Percentiles rank a stretch among this genome's conserved stretches.
Conservation (phyloP, 176 grass and related monocot genomes). For the Aegilops sharonensis region DNA sequence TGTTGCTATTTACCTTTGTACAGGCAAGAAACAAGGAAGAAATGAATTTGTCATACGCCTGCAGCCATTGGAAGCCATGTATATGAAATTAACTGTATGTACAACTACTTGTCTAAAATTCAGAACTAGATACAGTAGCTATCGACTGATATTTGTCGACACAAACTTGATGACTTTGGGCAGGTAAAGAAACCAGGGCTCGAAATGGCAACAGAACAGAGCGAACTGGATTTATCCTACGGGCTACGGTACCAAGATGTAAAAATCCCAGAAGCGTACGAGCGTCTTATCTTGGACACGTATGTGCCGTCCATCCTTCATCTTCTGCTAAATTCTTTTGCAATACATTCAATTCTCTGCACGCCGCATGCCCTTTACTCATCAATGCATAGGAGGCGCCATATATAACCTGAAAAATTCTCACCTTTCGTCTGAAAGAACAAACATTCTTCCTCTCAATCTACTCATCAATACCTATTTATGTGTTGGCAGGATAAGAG, state of each 20-base stretch:
- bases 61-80: constrained; percentile 96
- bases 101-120: neutral
- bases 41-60: constrained; percentile 96
- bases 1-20: constrained; percentile 21
- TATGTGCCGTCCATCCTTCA: constrained; percentile 30
- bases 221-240: constrained; percentile 95
- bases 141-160: neutral
- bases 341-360: neutral
- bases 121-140: neutral
- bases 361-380: neutral
- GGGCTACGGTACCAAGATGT: constrained; percentile 79
- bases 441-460: neutral
- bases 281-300: constrained; percentile 97
- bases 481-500: constrained; percentile 73
- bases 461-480: neutral
- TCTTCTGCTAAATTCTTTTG: constrained; percentile 10
- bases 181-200: constrained; percentile 98
- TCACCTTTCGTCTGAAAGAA: neutral
- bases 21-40: constrained; percentile 97
- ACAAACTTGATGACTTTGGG: constrained; percentile 18
- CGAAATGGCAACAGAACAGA: constrained; percentile 96
- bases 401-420: neutral
- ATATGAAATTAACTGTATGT: constrained; percentile 98
- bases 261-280: constrained; percentile 90
- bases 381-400: neutral